Evolutionary conservation across 139 green algal species (phyloP).

Genomic region (Zygnema cylindricum): DNA sequence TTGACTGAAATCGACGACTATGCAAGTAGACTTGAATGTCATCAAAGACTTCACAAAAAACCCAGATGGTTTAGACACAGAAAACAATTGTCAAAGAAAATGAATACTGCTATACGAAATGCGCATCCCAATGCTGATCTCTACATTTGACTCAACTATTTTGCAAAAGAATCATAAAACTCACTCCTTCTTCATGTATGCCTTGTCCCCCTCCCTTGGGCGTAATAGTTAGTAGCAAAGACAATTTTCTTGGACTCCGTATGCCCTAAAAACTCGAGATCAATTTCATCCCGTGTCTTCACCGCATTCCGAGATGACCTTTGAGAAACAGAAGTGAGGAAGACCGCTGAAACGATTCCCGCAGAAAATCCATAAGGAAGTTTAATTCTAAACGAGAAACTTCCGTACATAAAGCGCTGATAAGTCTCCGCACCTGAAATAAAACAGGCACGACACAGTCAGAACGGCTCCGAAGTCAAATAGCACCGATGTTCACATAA

Average conservation of each 20-base stretch:
- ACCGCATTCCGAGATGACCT: constrained; percentile 36
- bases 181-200: neutral
- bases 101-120: too few relatives aligned
- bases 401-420: neutral
- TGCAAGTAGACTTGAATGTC: neutral
- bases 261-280: constrained; percentile 47
- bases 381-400: constrained; percentile 13
- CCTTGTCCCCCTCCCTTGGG: constrained; percentile 11
- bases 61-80: neutral
- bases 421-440: neutral
- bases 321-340: neutral
- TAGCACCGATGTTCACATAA: too few relatives aligned
- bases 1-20: neutral
- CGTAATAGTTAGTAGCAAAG: constrained; percentile 43
- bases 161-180: neutral
- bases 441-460: too few relatives aligned
- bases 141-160: too few relatives aligned
- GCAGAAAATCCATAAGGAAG: constrained; percentile 18
- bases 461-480: too few relatives aligned
- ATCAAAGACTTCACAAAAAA: neutral
- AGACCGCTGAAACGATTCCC: constrained; percentile 18
- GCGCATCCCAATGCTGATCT: too few relatives aligned
- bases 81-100: too few relatives aligned
- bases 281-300: constrained; percentile 42
- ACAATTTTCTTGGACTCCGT: neutral